These are phyloP conservation scores for Mycena albidolilacea DNA, from an alignment of 768 basidiomycete species.

Conservation along the genomic window DNA sequence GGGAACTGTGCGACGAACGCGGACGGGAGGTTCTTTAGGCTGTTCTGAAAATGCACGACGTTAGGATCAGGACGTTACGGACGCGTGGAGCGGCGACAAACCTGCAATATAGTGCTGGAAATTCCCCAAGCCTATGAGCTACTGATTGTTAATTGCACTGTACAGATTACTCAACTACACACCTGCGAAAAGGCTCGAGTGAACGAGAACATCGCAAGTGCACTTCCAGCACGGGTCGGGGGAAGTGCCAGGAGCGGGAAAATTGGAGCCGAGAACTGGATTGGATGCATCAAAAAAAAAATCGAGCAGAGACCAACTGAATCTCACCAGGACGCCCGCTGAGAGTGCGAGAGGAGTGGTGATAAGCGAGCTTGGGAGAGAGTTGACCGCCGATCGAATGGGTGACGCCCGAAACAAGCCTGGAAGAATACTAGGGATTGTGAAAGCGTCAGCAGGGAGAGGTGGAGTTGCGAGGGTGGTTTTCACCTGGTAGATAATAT, in stretches of 20 bases:
- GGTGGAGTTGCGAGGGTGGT: too few species aligned
- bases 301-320: too few species aligned
- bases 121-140: background rate
- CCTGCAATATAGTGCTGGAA: background rate
- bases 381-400: constrained; percentile 51
- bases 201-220: constrained; percentile 54
- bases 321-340: constrained; percentile 44
- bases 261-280: too few species aligned
- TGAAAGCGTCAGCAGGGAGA: background rate
- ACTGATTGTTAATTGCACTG: too few species aligned
- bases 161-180: too few species aligned
- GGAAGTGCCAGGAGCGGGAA: constrained; percentile 57
- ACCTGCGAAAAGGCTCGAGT: background rate
- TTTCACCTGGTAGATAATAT: constrained; percentile 51
- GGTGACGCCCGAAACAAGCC: constrained; percentile 55
- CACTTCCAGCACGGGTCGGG: constrained; percentile 50
- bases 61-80: too few species aligned
- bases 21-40: constrained; percentile 45
- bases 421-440: constrained; percentile 61
- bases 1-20: constrained; percentile 18
- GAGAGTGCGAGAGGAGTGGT: constrained; percentile 57
- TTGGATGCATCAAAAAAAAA: too few species aligned
- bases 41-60: constrained; percentile 48
- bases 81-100: background rate
- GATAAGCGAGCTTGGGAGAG: constrained; percentile 50